A percentile compares a stretch with the other conserved stretches of the same genome.
phyloP scores from a whole-genome alignment of 164 flowering plant species.

The Santalum album region DNA sequence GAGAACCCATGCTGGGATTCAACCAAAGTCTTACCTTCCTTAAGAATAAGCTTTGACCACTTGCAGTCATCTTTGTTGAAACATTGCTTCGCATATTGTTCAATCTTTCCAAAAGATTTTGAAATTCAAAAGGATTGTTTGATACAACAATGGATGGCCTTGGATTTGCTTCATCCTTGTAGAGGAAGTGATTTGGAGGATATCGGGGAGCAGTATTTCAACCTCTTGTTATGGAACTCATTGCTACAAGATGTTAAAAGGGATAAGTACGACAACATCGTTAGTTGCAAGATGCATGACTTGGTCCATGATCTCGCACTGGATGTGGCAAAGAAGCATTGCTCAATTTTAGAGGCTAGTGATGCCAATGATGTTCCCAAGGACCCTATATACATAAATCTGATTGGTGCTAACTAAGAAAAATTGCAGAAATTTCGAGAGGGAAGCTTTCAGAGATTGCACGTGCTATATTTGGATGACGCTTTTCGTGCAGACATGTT shows the following conservation, averaged over 20 bases:
- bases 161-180: constrained; percentile 6
- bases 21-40: not conserved
- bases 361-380: not conserved
- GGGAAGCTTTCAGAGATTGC: not conserved
- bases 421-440: not conserved
- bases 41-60: constrained; percentile 11
- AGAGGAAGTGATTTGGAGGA: not conserved
- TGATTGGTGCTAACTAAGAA: not conserved
- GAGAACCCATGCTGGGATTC: not conserved
- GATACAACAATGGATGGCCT: constrained; percentile 13
- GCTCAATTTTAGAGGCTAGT: not conserved
- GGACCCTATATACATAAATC: too few relatives aligned
- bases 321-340: too few relatives aligned
- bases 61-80: constrained; percentile 7
- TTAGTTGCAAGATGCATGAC: constrained; percentile 19
- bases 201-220: constrained; percentile 10
- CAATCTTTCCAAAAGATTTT: constrained; percentile 8
- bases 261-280: not conserved
- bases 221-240: constrained; percentile 2
- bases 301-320: constrained; percentile 14
- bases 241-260: constrained; percentile 16
- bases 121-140: not conserved
- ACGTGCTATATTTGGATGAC: too few relatives aligned
- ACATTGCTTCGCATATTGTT: constrained; percentile 16
- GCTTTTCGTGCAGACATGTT: too few relatives aligned